Evolutionary conservation across 2,329 filamentous ascomycete species (phyloP).

Genomic region (Lecanicillium sp.): DNA sequence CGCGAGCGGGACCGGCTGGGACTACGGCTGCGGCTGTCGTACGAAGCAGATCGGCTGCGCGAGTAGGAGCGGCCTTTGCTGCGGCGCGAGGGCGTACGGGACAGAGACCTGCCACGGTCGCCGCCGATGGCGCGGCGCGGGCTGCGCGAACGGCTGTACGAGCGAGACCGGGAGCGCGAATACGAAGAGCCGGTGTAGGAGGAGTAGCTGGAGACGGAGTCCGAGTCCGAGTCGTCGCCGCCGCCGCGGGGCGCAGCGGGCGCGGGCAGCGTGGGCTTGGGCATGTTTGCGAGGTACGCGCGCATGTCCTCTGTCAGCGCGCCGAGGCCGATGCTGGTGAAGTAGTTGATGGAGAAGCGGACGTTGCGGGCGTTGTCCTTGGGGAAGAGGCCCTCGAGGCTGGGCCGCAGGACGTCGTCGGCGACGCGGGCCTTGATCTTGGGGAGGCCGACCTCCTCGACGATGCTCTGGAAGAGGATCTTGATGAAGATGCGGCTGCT

Average conservation of each 20-base stretch:
- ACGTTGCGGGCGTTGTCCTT: constrained; percentile 83
- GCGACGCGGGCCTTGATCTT: constrained; percentile 70
- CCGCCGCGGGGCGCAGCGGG: constrained; percentile 39
- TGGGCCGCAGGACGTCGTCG: constrained; percentile 72
- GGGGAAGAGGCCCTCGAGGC: constrained; percentile 82
- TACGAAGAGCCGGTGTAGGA: constrained; percentile 59
- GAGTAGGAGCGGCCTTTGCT: constrained; percentile 22
- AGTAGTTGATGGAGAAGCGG: constrained; percentile 98
- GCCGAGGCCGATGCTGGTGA: constrained; percentile 96
- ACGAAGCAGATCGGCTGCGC: constrained; percentile 28
- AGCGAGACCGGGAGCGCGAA: constrained; percentile 38
- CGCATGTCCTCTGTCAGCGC: constrained; percentile 92
- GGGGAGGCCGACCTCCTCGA: constrained; percentile 78
- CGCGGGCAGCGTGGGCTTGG: constrained; percentile 73
- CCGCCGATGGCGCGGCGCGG: constrained; percentile 14
- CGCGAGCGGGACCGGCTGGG: background rate
- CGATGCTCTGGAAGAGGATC: constrained; percentile 89
- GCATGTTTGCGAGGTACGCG: constrained; percentile 81
- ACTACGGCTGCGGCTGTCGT: constrained; percentile 41
- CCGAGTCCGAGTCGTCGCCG: constrained; percentile 52
- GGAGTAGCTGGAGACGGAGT: constrained; percentile 72
- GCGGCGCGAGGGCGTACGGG: constrained; percentile 23
- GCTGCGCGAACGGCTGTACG: constrained; percentile 23
- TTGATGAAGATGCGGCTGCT: constrained; percentile 98
- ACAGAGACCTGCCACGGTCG: constrained; percentile 24